Conservation (phyloP, 257 asterid genomes). For the Penstemon davidsonii region DNA sequence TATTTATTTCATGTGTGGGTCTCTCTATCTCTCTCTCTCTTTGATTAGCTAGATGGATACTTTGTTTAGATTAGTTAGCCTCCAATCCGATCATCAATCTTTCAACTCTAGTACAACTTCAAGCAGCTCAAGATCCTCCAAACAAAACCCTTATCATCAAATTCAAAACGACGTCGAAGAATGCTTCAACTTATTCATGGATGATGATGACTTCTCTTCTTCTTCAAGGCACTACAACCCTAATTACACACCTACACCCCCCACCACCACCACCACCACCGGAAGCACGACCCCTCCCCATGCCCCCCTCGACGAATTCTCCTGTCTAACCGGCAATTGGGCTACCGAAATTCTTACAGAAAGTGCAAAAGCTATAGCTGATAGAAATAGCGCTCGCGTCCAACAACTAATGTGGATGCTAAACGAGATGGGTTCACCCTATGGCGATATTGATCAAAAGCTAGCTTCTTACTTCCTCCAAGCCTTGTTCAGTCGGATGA, state of each 20-base stretch:
- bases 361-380: slow-evolving; percentile 68
- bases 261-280: slow-evolving; percentile 33
- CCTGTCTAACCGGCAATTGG: slow-evolving; percentile 54
- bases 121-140: slow-evolving; percentile 72
- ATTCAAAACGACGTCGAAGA: slow-evolving; percentile 48
- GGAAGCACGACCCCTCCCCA: slow-evolving; percentile 39
- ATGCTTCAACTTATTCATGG: slow-evolving; percentile 99
- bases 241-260: slow-evolving; percentile 17
- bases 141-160: slow-evolving; percentile 44
- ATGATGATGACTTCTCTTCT: slow-evolving; percentile 86
- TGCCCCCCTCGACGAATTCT: slow-evolving; percentile 46
- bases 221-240: slow-evolving; percentile 54
- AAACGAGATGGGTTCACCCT: slow-evolving; percentile 83
- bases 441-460: slow-evolving; percentile 86
- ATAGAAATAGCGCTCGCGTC: slow-evolving; percentile 52
- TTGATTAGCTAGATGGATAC: slow-evolving; percentile 76
- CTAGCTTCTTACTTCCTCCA: slow-evolving; percentile 82
- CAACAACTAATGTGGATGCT: slow-evolving; percentile 99
- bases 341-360: slow-evolving; percentile 73
- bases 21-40: neutral
- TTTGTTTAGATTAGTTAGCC: slow-evolving; percentile 84
- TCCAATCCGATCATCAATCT: slow-evolving; percentile 71
- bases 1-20: slow-evolving; percentile 48
- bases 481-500: slow-evolving; percentile 77
- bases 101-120: slow-evolving; percentile 78